Evolutionary conservation across 371 early-diverging fungal genomes (phyloP), one percentile per base, ranked within the genome.

Genomic region (Apophysomyces elegans): DNA sequence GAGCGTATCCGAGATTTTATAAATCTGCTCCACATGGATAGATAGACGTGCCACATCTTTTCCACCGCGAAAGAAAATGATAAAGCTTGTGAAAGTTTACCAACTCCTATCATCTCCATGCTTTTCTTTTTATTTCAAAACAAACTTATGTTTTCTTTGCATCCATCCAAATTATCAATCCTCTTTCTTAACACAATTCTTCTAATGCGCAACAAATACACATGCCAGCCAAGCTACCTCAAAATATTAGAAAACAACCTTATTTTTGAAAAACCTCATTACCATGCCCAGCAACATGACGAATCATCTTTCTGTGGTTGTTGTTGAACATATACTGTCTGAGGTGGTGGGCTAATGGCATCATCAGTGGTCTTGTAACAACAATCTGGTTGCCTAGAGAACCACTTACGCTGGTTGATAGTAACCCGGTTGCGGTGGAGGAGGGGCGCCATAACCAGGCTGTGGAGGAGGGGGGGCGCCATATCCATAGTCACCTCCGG

Each of bases 271-370:
- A 26, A 21, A 21, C 16, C 26, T n/a, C 9, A 26, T 59, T 67
- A 71, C 71, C 71, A 71, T 16, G 63, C 67, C 56, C 67, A 71
- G 21, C 71, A 71, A 41, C 66, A 71, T 8, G 67, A 63, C 7
- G 71, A 45, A 9, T 46, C 57, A 9, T 67, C 57, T 44, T 71
- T 63, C 32, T 65, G 67, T 6, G 41, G 65, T 18, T 45, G 71
- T 50, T 71, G 71, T 21, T 67, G 67, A 18, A 71, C 63, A 39
- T 61, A 21, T 2, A 67, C 58, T 13, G 67, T 62, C 50, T 66
- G 71, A 18, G 71, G 71, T 46, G 66, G 66, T 64, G 71, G 67
- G 44, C 71, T 62, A 54, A 13, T 6, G 16, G 32, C 32, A 26
- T 26, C 32, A 26, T 26, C 16, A 18, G 16, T 2, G 8, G 46